phyloP scores from a whole-genome alignment of 1,139 yeast species.

The Pichia sp. region DNA sequence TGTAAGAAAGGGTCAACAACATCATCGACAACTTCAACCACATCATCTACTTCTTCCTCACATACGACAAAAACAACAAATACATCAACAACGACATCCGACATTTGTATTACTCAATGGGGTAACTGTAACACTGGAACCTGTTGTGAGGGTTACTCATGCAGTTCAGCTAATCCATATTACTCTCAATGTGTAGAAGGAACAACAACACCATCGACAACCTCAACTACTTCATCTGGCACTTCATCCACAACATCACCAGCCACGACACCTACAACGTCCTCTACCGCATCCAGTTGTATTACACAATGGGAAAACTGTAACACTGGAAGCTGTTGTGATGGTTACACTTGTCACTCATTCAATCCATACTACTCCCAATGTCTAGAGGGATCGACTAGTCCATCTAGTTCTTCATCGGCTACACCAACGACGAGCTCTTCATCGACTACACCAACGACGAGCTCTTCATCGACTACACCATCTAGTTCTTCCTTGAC shows the following conservation, averaged over 20 bases:
- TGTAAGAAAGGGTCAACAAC: neutral
- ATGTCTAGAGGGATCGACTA: neutral
- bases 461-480: neutral
- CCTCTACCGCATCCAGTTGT: constrained; percentile 9
- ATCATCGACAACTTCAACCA: neutral
- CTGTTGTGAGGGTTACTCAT: neutral
- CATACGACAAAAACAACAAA: neutral
- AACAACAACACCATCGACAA: neutral
- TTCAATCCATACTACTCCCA: constrained; percentile 6
- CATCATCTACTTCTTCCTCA: neutral
- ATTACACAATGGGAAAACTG: neutral
- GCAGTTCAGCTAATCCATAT: neutral
- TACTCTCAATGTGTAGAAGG: neutral
- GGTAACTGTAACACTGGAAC: neutral
- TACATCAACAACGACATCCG: neutral
- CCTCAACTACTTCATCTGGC: neutral
- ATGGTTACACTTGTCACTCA: neutral
- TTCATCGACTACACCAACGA: neutral
- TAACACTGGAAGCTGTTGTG: neutral
- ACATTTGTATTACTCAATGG: neutral
- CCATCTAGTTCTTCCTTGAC: neutral
- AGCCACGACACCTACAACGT: constrained; percentile 9
- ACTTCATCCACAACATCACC: constrained; percentile 3
- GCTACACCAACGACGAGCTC: neutral
- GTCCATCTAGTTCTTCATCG: neutral